Evolutionary conservation across 441 rosid species (phyloP).

Genomic region (Biscutella laevigata): DNA sequence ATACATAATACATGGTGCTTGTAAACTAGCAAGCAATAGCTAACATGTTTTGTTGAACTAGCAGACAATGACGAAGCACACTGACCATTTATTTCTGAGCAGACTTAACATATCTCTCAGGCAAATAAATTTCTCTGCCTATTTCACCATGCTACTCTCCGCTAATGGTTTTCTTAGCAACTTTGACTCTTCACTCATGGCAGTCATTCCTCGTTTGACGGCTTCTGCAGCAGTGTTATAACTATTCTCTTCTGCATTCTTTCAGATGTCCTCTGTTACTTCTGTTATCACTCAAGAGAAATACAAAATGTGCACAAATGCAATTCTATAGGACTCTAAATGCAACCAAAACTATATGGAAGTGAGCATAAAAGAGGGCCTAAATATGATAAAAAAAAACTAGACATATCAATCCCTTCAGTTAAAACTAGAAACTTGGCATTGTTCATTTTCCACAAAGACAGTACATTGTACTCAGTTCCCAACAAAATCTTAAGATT

Average conservation of each 20-base stretch:
- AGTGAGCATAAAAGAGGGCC: too few relatives aligned
- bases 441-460: too few relatives aligned
- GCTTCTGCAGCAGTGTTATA: slow-evolving; percentile 94
- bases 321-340: too few relatives aligned
- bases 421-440: too few relatives aligned
- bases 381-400: too few relatives aligned
- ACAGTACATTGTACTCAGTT: too few relatives aligned
- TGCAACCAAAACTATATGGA: too few relatives aligned
- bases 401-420: too few relatives aligned
- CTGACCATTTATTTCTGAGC: slow-evolving; percentile 43
- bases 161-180: slow-evolving; percentile 80
- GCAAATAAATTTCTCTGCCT: slow-evolving; percentile 93
- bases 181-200: slow-evolving; percentile 84
- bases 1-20: background rate
- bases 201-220: slow-evolving; percentile 71
- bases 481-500: too few relatives aligned
- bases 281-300: too few relatives aligned
- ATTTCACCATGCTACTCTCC: slow-evolving; percentile 95
- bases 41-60: background rate
- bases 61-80: background rate
- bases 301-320: too few relatives aligned
- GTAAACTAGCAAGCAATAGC: background rate
- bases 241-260: slow-evolving; percentile 94
- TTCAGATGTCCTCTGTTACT: slow-evolving; percentile 93
- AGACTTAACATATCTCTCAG: slow-evolving; percentile 46